Percentiles rank a stretch among this genome's conserved stretches.
Conservation (phyloP, 176 grass and related monocot species). For the Carex kokanica region DNA sequence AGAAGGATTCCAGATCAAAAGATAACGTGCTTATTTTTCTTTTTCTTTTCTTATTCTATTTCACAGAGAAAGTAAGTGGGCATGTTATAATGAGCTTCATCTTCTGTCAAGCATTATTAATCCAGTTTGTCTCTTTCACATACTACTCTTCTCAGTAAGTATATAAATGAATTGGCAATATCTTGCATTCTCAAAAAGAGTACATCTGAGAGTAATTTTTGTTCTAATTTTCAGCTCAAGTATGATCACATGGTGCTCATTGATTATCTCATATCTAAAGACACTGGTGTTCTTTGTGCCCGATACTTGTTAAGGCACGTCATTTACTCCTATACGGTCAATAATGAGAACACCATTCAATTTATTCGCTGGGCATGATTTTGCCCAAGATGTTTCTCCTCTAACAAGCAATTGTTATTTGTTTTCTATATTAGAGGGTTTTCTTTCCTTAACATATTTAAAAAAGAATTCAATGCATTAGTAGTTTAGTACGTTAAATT, state of each 20-base stretch:
- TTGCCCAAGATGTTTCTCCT: not conserved
- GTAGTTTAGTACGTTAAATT: not conserved
- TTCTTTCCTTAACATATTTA: not conserved
- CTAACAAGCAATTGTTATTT: not conserved
- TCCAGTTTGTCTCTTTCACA: constrained; percentile 79
- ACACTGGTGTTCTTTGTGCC: constrained; percentile 68
- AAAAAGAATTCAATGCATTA: not conserved
- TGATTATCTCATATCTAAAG: constrained; percentile 95
- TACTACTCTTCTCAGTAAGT: constrained; percentile 73
- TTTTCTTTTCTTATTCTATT: not conserved
- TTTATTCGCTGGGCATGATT: not conserved
- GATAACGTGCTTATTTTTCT: not conserved
- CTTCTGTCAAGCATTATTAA: constrained; percentile 68
- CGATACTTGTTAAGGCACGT: constrained; percentile 81
- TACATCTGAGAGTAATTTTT: constrained; percentile 5
- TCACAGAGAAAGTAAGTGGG: not conserved
- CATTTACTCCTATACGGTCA: constrained; percentile 17
- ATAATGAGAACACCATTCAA: not conserved
- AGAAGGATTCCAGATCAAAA: constrained; percentile 3
- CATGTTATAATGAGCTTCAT: constrained; percentile 15
- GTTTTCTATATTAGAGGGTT: not conserved
- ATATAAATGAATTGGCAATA: constrained; percentile 14
- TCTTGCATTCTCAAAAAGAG: constrained; percentile 23
- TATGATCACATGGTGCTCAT: constrained; percentile 93
- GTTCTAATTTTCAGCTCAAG: constrained; percentile 60